phyloP scores from a whole-genome alignment of 2,329 filamentous ascomycete genomes.

The Botrytis aclada region DNA sequence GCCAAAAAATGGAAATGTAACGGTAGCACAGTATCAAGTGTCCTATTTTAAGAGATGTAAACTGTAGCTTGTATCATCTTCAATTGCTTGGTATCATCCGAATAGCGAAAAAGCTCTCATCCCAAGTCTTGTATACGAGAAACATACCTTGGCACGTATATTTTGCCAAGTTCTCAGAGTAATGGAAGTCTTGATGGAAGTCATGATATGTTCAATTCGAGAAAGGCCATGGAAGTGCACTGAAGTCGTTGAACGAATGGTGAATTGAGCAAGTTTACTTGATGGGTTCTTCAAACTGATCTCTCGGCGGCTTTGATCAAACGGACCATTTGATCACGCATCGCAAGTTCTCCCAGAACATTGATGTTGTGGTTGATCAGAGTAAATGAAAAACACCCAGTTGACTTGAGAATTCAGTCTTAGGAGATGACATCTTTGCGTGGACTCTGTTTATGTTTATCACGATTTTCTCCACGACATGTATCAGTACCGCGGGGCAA shows the following conservation, averaged over 20 bases:
- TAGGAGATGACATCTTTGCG: not conserved
- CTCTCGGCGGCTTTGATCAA: not conserved
- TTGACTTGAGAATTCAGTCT: not conserved
- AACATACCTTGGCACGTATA: not conserved
- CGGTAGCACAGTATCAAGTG: conserved; percentile 1
- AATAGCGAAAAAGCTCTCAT: not conserved
- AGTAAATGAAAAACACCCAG: not conserved
- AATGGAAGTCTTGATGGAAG: not conserved
- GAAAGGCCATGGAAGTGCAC: not conserved
- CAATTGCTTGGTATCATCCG: not conserved
- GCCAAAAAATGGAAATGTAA: not conserved
- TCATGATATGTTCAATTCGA: not conserved
- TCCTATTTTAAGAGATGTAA: not conserved
- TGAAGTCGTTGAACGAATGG: not conserved
- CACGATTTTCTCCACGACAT: not conserved
- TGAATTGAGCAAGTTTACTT: not conserved
- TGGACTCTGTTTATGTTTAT: not conserved
- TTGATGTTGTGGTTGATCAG: not conserved
- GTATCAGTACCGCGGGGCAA: not conserved
- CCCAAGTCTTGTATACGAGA: not conserved
- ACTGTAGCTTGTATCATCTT: not conserved
- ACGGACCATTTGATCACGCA: not conserved
- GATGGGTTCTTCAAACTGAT: not conserved
- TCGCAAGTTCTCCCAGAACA: not conserved
- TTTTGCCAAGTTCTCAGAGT: not conserved